A percentile compares a stretch with the other conserved stretches of the same genome.
phyloP scores from a whole-genome alignment of 1,284 basidiomycete species.

The Cerrena zonata region DNA sequence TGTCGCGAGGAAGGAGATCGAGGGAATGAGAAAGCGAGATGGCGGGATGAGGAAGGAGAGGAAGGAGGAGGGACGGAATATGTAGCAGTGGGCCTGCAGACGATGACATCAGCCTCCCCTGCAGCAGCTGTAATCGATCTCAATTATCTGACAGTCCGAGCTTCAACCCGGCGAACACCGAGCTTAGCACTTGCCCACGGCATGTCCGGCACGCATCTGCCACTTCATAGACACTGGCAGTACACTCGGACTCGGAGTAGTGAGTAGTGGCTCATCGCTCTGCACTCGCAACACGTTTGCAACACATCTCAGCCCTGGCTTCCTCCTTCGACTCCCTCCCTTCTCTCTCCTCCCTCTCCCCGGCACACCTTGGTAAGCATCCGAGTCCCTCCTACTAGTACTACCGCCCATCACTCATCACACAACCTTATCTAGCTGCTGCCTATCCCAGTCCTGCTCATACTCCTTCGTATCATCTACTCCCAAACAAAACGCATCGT shows the following conservation, averaged over 20 bases:
- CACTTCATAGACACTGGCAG: too few relatives aligned
- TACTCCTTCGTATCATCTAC: constrained; percentile 30
- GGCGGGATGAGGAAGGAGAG: constrained; percentile 17
- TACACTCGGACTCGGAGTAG: too few relatives aligned
- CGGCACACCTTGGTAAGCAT: constrained; percentile 22
- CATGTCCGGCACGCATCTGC: too few relatives aligned
- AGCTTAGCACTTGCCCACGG: too few relatives aligned
- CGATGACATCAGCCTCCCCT: constrained; percentile 14
- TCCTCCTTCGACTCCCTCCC: not conserved
- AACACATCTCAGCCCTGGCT: not conserved
- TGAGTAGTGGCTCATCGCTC: too few relatives aligned
- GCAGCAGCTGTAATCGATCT: too few relatives aligned
- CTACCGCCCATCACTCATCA: constrained; percentile 9
- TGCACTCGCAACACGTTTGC: not conserved
- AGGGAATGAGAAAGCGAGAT: constrained; percentile 18
- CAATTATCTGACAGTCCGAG: too few relatives aligned
- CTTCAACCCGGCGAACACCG: too few relatives aligned
- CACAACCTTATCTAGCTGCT: constrained; percentile 7
- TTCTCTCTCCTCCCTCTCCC: constrained; percentile 18
- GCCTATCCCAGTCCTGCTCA: constrained; percentile 25
- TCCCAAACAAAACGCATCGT: constrained; percentile 23
- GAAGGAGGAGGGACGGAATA: constrained; percentile 13
- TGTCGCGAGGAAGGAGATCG: constrained; percentile 8
- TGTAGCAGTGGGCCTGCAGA: constrained; percentile 12
- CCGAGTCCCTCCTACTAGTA: too few relatives aligned